Base-by-base conservation (phyloP, 768 basidiomycete species). In the Amylocystis lapponica region DNA sequence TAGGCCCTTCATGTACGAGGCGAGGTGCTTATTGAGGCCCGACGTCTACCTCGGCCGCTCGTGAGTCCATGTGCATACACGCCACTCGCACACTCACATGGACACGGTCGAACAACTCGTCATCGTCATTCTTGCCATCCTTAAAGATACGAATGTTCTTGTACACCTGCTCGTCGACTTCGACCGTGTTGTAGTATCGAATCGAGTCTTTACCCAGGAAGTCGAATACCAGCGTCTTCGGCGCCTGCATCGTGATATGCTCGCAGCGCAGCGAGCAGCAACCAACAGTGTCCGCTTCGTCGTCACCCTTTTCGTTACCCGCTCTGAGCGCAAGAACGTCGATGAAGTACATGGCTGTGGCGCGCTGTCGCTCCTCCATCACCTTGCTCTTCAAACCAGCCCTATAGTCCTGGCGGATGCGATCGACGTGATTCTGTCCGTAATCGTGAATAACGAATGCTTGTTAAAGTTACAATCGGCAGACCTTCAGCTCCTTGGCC, bases 131-230 rank as follows among this genome's bases (percentile, higher is more conserved):
- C 71, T 97, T 97, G 55, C 84, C 85, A 23, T 90, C 83, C 65
- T 99, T 98, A 79, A 96, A 98, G 51, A 97, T 82, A 50, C 87
- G 85, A 57, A 99, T 82, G 65, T 98, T 99, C 73, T 97, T 98
- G 80, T 93, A 99, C 27, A 99, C 84, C 61, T 94, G 93, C 12
- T 80, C 66, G 44, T 93, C 88, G 46, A 98, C 92, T 40, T 81
- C 69, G 38, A 97, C 92, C 48, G 81, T 80, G 58, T 95, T 94
- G 66, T 88, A 92, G 68, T 95, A 98, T 36, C 96, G 80, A 58
- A 99, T 98, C 44, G 94, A 97, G 62, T 99, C 96, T 74, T 99
- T 99, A 66, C 96, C 96, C 43, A 98, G 75, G 71, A 98, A 99
- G 66, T 98, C 96, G 64, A 99, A 95, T 45, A 87, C 71, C 62